Evolutionary conservation across 1,139 yeast genomes (phyloP).

Genomic region (Lodderomyces beijingensis): DNA sequence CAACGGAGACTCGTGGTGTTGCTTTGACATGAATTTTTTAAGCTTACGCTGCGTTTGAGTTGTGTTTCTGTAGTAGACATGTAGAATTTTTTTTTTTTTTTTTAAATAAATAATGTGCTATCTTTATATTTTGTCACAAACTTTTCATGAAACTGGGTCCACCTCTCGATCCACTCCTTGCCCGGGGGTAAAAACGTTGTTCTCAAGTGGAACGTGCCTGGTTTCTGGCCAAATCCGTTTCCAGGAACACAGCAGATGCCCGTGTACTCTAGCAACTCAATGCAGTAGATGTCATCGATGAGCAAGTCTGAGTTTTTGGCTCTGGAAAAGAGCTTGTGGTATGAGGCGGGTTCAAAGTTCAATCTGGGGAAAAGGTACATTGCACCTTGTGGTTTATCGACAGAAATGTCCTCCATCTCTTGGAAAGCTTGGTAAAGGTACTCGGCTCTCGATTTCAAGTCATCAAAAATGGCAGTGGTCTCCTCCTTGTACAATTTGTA

Average conservation of each 20-base stretch:
- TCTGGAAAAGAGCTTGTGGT: conserved; percentile 51
- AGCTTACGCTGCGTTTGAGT: neutral
- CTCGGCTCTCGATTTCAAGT: conserved; percentile 60
- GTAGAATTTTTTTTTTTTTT: neutral
- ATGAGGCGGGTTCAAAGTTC: conserved; percentile 46
- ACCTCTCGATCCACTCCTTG: conserved; percentile 72
- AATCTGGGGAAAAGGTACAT: conserved; percentile 92
- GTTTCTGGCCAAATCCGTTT: conserved; percentile 90
- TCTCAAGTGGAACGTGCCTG: conserved; percentile 85
- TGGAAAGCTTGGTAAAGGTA: conserved; percentile 66
- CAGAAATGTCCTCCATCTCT: conserved; percentile 72
- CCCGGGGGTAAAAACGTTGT: conserved; percentile 97
- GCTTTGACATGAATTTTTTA: too few species aligned
- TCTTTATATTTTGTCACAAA: conserved; percentile 56
- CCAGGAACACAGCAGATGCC: conserved; percentile 99
- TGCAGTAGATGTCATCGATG: conserved; percentile 86
- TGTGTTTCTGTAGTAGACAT: too few species aligned
- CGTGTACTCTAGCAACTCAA: conserved; percentile 75
- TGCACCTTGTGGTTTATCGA: conserved; percentile 93
- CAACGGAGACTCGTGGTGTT: too few species aligned
- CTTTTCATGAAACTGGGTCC: conserved; percentile 71
- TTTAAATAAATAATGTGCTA: neutral
- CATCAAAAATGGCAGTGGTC: conserved; percentile 53
- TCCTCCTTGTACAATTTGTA: conserved; percentile 63
- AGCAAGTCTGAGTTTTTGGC: conserved; percentile 54